These are phyloP conservation scores for Hymenoscyphus scutula DNA, from an alignment of 2,329 filamentous ascomycete genomes.

Conservation along the genomic window DNA sequence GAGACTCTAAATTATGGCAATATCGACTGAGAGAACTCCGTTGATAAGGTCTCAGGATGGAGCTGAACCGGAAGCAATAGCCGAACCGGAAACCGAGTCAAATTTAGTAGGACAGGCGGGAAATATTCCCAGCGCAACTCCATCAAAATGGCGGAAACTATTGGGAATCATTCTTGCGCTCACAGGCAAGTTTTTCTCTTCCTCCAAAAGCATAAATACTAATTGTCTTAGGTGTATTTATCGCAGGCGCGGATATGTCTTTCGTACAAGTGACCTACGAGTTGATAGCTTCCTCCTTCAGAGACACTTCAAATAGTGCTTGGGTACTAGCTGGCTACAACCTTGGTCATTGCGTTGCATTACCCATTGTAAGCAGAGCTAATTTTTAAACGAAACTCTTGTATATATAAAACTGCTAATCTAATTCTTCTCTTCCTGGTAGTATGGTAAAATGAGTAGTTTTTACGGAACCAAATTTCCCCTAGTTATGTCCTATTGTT, in stretches of 20 bases:
- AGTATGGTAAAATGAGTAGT: conserved; percentile 1
- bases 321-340: background rate
- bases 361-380: background rate
- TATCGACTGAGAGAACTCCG: background rate
- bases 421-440: background rate
- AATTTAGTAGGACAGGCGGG: background rate
- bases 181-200: background rate
- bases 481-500: background rate
- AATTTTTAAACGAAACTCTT: background rate
- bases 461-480: background rate
- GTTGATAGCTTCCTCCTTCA: background rate
- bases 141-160: background rate
- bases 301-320: background rate
- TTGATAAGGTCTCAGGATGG: background rate
- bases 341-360: background rate
- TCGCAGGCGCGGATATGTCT: background rate
- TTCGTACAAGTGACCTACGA: background rate
- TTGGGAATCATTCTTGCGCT: background rate
- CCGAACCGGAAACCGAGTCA: background rate
- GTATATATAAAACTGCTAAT: background rate
- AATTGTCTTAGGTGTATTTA: background rate
- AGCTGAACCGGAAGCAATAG: background rate
- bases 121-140: background rate
- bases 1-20: background rate
- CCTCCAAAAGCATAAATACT: background rate